These are phyloP conservation scores for Fistulina hepatica DNA, from an alignment of 1,284 basidiomycete species.

Conservation along the genomic window DNA sequence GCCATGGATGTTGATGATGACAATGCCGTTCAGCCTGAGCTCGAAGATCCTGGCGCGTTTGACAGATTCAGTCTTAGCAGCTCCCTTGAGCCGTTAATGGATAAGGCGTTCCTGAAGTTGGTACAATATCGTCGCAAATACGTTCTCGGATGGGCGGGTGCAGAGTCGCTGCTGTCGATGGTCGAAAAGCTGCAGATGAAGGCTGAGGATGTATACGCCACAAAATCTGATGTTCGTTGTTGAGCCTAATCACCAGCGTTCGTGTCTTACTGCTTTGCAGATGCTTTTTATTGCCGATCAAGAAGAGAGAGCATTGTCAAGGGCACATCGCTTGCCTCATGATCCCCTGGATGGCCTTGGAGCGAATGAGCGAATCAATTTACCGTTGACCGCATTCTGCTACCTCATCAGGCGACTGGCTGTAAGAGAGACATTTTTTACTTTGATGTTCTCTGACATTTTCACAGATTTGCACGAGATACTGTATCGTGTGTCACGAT, in stretches of 20 bases:
- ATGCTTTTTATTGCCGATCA: conserved; percentile 32
- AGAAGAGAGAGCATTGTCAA: conserved; percentile 31
- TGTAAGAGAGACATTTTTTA: conserved; percentile 23
- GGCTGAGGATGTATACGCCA: conserved; percentile 27
- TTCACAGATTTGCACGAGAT: conserved; percentile 44
- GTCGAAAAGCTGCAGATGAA: conserved; percentile 36
- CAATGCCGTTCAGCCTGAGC: conserved; percentile 11
- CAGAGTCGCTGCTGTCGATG: conserved; percentile 39
- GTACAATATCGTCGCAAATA: conserved; percentile 39
- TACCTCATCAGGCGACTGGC: conserved; percentile 50
- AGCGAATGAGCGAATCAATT: conserved; percentile 31
- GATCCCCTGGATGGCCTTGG: conserved; percentile 36
- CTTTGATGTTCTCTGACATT: conserved; percentile 1
- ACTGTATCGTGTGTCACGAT: conserved; percentile 54
- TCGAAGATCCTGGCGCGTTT: conserved; percentile 30
- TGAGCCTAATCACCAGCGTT: neutral
- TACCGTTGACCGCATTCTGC: conserved; percentile 45
- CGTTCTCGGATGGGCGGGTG: conserved; percentile 51
- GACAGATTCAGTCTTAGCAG: conserved; percentile 47
- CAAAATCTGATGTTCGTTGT: conserved; percentile 22
- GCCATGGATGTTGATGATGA: conserved; percentile 12
- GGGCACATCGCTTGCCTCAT: conserved; percentile 35
- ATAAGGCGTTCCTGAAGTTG: conserved; percentile 40
- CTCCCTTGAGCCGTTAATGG: conserved; percentile 45
- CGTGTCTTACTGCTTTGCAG: conserved; percentile 15